Conservation (phyloP, 139 green algal species). For the Ulvella scutata region DNA sequence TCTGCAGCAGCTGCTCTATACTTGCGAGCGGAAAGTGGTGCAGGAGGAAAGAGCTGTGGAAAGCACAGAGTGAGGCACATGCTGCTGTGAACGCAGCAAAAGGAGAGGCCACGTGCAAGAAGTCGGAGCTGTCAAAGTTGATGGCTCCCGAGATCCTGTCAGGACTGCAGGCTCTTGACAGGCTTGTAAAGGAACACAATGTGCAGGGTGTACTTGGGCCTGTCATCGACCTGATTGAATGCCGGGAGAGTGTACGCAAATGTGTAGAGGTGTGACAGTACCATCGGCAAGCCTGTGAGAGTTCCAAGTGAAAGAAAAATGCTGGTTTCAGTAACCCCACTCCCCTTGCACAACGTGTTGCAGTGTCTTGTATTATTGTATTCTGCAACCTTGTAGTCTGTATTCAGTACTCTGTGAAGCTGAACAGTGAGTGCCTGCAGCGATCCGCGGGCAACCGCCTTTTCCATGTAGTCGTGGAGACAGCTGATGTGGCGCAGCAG, state of each 20-base stretch:
- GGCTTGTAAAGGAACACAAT: slow-evolving; percentile 37
- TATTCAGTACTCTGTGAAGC: no score
- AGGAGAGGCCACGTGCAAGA: background rate
- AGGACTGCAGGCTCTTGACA: slow-evolving; percentile 23
- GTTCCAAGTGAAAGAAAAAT: no score
- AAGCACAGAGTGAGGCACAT: slow-evolving; percentile 17
- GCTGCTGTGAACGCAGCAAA: no score
- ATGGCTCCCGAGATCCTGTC: slow-evolving; percentile 7
- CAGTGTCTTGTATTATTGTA: no score
- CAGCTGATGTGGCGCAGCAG: slow-evolving; percentile 45
- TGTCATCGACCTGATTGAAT: slow-evolving; percentile 83
- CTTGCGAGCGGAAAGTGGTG: background rate
- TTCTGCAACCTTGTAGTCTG: no score
- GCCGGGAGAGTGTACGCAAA: no score
- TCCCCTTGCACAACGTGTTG: no score
- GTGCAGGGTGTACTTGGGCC: slow-evolving; percentile 72
- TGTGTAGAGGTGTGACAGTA: background rate
- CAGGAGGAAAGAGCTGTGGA: slow-evolving; percentile 36
- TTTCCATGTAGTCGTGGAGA: slow-evolving; percentile 70
- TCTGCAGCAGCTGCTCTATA: slow-evolving; percentile 9
- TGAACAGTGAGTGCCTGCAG: no score
- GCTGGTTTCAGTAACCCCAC: no score
- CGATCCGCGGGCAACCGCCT: slow-evolving; percentile 10
- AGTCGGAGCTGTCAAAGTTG: slow-evolving; percentile 3
- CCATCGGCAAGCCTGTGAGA: background rate